Evolutionary conservation across 306 rosid species (phyloP).

Genomic region (Vicia sativa): DNA sequence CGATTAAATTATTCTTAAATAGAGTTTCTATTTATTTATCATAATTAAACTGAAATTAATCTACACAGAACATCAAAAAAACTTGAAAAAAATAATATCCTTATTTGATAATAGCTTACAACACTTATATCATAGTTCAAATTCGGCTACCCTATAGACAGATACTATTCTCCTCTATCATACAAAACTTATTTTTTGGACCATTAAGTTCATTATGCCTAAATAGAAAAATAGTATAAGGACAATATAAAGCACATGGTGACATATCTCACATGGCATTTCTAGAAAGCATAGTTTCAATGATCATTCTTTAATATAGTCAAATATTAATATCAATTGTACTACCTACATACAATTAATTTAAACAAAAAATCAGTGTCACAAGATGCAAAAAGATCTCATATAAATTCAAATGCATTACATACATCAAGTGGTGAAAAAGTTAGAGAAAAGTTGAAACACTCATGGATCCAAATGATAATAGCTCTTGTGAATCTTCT

Average conservation of each 20-base stretch:
- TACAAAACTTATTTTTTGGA: constrained; percentile 38
- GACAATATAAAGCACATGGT: constrained; percentile 46
- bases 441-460: constrained; percentile 45
- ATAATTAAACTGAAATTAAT: too few relatives aligned
- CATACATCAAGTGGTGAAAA: background rate
- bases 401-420: constrained; percentile 34
- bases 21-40: too few relatives aligned
- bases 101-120: too few relatives aligned
- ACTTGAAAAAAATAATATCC: too few relatives aligned
- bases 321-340: constrained; percentile 4
- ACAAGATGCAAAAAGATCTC: constrained; percentile 6
- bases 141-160: background rate
- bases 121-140: too few relatives aligned
- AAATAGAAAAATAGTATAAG: constrained; percentile 15
- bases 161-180: constrained; percentile 1
- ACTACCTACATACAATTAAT: constrained; percentile 31
- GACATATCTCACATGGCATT: constrained; percentile 54
- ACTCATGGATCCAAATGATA: constrained; percentile 54
- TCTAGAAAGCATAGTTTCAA: constrained; percentile 38
- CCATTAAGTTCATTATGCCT: constrained; percentile 26
- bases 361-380: constrained; percentile 2
- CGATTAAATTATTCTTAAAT: too few relatives aligned
- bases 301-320: constrained; percentile 33
- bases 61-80: too few relatives aligned
- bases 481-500: constrained; percentile 50